Evolutionary conservation across 1,284 basidiomycete genomes (phyloP), one percentile per base, ranked within the genome.

Genomic region (Papiliotrema fonsecae): DNA sequence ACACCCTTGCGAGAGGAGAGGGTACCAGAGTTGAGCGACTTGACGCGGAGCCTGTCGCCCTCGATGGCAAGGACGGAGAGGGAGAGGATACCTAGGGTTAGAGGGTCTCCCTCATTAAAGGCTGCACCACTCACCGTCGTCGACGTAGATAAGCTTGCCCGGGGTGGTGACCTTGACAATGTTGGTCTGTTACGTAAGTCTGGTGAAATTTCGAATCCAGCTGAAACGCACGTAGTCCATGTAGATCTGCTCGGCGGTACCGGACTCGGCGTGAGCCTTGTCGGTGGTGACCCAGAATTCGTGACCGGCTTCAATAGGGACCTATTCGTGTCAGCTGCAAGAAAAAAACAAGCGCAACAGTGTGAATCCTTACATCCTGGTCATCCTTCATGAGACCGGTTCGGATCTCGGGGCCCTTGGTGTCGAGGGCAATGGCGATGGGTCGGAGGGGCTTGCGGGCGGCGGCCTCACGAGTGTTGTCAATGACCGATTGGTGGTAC

Each of bases 341-440:
- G 4, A 14, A 21, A 36, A 18, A 26, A 28, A 31, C 19, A 19
- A 39, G n/a, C 24, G 19, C 22, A 38, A 43, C 22, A 14, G 10
- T 11, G 32, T 18, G 80, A n/a, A n/a, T n/a, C n/a, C 87, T 67
- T 70, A 91, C 88, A 69, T 99, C 96, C 61, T 80, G 77, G 69
- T 83, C 82, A 71, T 90, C 82, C 73, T 79, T 83, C 81, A 96
- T 98, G 69, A 93, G 69, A 61, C 96, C 96, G 40, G 96, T 98
- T 63, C 96, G 86, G 78, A 99, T 99, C 78, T 98, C 96, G 34
- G 96, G 96, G 47, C 96, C 96, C 88, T 98, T 98, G 60, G 96
- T 98, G 77, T 99, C 96, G 47, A 99, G 80, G 63, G 96, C 96
- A 67, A 99, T 97, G 47, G 96, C 96, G 43, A 99, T 82, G 22